These are phyloP conservation scores for Groenewaldozyma tartarivorans DNA, from an alignment of 805 yeast genomes.

Conservation along the genomic window DNA sequence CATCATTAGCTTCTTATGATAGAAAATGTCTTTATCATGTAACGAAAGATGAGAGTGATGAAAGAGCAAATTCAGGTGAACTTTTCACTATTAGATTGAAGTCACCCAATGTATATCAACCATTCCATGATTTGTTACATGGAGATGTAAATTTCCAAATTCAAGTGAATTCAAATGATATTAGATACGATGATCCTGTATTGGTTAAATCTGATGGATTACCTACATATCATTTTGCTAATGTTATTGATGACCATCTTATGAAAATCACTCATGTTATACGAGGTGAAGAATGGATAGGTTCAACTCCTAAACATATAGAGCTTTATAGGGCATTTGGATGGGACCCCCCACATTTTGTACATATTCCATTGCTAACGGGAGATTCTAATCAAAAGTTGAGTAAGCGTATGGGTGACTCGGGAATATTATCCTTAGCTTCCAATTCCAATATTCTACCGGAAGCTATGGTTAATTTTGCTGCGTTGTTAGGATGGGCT, in stretches of 20 bases:
- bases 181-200: slow-evolving; percentile 82
- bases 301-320: slow-evolving; percentile 90
- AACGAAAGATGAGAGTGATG: slow-evolving; percentile 33
- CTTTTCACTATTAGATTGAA: slow-evolving; percentile 58
- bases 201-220: slow-evolving; percentile 85
- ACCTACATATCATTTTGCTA: slow-evolving; percentile 96
- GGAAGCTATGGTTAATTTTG: slow-evolving; percentile 80
- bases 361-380: slow-evolving; percentile 87
- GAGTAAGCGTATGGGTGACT: slow-evolving; percentile 79
- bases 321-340: slow-evolving; percentile 80
- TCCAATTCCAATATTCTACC: slow-evolving; percentile 60
- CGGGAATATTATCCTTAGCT: slow-evolving; percentile 52
- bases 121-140: slow-evolving; percentile 64
- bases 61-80: slow-evolving; percentile 25
- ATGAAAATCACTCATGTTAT: slow-evolving; percentile 92
- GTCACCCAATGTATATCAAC: slow-evolving; percentile 63
- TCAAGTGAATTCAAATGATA: slow-evolving; percentile 58
- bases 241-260: slow-evolving; percentile 86
- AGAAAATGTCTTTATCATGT: slow-evolving; percentile 54
- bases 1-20: slow-evolving; percentile 88
- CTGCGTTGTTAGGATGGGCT: slow-evolving; percentile 91
- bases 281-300: slow-evolving; percentile 96
- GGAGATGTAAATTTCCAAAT: slow-evolving; percentile 72
- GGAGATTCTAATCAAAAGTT: slow-evolving; percentile 51
- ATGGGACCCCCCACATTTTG: slow-evolving; percentile 71